Conservation (phyloP, 192 early-diverging fungal genomes). For the Irineochytrium annulatum region DNA sequence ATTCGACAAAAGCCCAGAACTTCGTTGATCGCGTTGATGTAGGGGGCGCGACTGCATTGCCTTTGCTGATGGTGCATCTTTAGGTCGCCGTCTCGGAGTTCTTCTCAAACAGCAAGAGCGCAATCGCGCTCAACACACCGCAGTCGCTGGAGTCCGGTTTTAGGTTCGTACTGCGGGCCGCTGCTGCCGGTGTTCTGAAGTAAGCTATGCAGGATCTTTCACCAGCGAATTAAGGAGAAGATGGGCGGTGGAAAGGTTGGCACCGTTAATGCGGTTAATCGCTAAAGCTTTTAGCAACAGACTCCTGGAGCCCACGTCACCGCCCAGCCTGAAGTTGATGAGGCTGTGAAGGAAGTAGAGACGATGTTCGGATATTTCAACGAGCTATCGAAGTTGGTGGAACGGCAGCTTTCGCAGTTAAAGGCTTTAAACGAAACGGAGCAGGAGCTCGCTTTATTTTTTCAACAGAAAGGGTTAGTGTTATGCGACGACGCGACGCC, state of each 20-base stretch:
- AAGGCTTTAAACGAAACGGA: constrained; percentile 44
- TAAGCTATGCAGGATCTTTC: constrained; percentile 34
- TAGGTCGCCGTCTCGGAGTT: constrained; percentile 25
- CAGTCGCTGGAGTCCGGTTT: constrained; percentile 41
- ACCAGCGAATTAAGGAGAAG: constrained; percentile 44
- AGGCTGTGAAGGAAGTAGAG: constrained; percentile 42
- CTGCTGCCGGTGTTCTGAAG: background rate
- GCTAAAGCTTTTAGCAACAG: background rate
- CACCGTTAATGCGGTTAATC: constrained; percentile 3
- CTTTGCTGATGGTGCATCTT: background rate
- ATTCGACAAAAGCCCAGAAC: constrained; percentile 3
- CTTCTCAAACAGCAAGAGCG: constrained; percentile 14
- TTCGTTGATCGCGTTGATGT: constrained; percentile 30
- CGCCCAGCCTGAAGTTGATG: constrained; percentile 52
- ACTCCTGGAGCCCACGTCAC: constrained; percentile 42
- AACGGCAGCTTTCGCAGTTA: constrained; percentile 31
- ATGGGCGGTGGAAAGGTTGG: constrained; percentile 25
- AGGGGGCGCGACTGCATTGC: background rate
- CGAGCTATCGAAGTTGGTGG: constrained; percentile 37
- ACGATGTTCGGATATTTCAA: constrained; percentile 40
- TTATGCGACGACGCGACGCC: background rate
- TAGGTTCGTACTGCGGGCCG: constrained; percentile 15
- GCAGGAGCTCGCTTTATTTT: constrained; percentile 45
- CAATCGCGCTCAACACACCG: constrained; percentile 42
- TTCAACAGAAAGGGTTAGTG: constrained; percentile 46